Base-by-base conservation (phyloP, 129 eudicot species). In the Smallanthus sonchifolius region DNA sequence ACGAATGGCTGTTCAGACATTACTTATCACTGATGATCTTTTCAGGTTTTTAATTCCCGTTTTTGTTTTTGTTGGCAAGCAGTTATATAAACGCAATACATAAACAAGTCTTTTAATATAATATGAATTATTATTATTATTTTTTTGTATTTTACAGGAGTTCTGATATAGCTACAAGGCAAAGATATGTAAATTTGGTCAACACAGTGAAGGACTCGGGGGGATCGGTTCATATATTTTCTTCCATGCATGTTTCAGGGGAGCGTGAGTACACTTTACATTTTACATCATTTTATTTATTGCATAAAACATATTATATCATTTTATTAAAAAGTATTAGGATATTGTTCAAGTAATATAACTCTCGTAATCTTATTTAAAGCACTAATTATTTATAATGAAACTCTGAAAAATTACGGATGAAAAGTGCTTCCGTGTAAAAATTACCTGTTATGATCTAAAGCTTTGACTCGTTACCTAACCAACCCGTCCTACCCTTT, bases 221-320 rank as follows among this genome's bases (percentile, higher is more conserved):
- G n/a, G 98, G 98, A 51, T 71, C 81, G 19, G 86, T 86, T 67
- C 88, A 88, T 64, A 75, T 94, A 68, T 94, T 94, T 76, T 94
- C 98, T 67, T 88, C 97, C 2, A 94, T 94, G 98, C 97, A 94
- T 78, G 97, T 91, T 44, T 94, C 97, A 0, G 98, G 98, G 75
- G 98, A 94, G 75, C 98, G 98, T 93, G 76, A 88, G 98, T 86
- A 60, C 65, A 79, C 17, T 40, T 10, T 28, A 40, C 57, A 28
- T 30, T 14, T 57, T 40, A 6, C 54, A 55, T 55, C 16, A 13
- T 28, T 28, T 30, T 57, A 24, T 62, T 28, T 7, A 52, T n/a
- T 52, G 59, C 30, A 52, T 16, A 52, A 52, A 52, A 7, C 19
- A 11, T 52, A 8, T 16, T 49, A 14, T 4, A 51, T 51, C 59